These are phyloP conservation scores for Stephania yunnanensis DNA, from an alignment of 164 flowering plant genomes.

Conservation along the genomic window DNA sequence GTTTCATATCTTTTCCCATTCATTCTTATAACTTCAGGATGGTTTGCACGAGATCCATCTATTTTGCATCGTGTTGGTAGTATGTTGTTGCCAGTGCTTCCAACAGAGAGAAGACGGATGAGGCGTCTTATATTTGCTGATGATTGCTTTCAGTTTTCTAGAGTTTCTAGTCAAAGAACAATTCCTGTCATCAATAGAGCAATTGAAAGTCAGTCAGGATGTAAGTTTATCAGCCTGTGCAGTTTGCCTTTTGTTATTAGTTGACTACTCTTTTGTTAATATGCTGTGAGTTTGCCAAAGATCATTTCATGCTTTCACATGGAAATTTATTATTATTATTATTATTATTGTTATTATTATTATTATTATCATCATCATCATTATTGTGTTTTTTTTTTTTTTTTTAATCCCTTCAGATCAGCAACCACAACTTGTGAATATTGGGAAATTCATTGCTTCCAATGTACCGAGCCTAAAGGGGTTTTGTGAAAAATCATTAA, in stretches of 20 bases:
- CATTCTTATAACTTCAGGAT: slow-evolving; percentile 40
- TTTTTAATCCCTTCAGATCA: slow-evolving; percentile 50
- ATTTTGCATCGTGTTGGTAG: slow-evolving; percentile 72
- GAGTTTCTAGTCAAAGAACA: slow-evolving; percentile 61
- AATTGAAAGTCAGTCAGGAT: slow-evolving; percentile 67
- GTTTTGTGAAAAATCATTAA: slow-evolving; percentile 48
- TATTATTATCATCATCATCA: too few species aligned
- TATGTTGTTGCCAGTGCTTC: slow-evolving; percentile 48
- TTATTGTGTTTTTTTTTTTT: not conserved
- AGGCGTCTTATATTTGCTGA: slow-evolving; percentile 75
- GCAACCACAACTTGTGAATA: slow-evolving; percentile 53
- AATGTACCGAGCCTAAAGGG: slow-evolving; percentile 71
- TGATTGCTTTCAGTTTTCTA: slow-evolving; percentile 83
- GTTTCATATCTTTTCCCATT: not conserved
- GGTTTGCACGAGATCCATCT: slow-evolving; percentile 87
- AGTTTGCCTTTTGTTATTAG: not conserved
- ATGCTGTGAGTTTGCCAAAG: slow-evolving; percentile 1
- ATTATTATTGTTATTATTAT: too few species aligned
- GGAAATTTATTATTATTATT: not conserved
- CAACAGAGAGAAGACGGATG: slow-evolving; percentile 47
- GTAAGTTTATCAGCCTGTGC: slow-evolving; percentile 41
- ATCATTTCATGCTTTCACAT: slow-evolving; percentile 1
- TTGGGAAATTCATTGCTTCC: slow-evolving; percentile 67
- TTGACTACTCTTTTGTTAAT: not conserved
- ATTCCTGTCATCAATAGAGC: slow-evolving; percentile 51